Evolutionary conservation across 1,139 yeast species (phyloP), one percentile per base, ranked within the genome.

Genomic region (Zygosaccharomyces sapae): DNA sequence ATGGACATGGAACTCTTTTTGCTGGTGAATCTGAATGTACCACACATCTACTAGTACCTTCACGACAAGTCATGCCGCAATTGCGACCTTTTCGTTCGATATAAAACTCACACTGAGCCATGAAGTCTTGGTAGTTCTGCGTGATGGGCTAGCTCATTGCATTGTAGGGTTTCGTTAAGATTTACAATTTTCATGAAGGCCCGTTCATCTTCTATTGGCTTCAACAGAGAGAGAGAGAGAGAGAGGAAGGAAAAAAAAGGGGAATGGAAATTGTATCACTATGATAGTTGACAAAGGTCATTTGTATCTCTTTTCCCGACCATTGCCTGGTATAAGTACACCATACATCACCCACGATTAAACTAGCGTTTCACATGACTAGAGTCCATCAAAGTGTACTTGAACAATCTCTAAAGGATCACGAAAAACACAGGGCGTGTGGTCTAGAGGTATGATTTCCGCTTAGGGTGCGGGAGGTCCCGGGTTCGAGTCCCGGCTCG

Each of bases 1-100:
- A 62, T 0, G 96, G 90, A 65, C 97, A 89, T 3, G 83, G 79
- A 0, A 89, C 73, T 51, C 96, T 44, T 12, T 31, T 38, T 2
- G 16, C 25, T 4, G 44, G 9, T n/a, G 37, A 33, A 5, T 33
- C 39, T 22, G 30, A 27, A 24, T 48, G 51, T 20, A 42, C 49
- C 13, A 43, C 40, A 16, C 51, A 48, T 29, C 33, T 34, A 10
- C 41, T 12, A 5, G 39, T 33, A 19, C 44, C 46, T 16, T 22
- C 19, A 7, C 41, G 35, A 12, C 46, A 33, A 8, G 47, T 19
- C 55, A 45, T 46, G 44, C 51, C 45, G 34, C 43, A 48, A 24
- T 41, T 38, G 33, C 47, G 44, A n/a, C 33, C 41, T 48, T 47
- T 44, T 36, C 27, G 45, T 25, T 30, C 42, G 36, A 47, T 41